Conservation (phyloP, 2,329 filamentous ascomycete species). For the Aphanoascus verrucosus region DNA sequence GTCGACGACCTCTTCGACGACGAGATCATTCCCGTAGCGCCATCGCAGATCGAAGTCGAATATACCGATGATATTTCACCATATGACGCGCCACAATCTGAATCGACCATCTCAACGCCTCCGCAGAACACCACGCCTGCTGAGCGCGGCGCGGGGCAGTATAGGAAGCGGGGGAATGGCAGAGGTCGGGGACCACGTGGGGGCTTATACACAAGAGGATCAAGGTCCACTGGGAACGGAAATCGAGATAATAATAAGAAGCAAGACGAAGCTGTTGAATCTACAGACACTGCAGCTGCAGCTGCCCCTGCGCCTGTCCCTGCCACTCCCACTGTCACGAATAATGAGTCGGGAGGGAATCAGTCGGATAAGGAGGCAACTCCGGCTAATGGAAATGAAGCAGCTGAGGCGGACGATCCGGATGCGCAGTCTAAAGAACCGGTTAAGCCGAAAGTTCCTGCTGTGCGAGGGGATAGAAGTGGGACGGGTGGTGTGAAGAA, state of each 20-base stretch:
- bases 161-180: conserved; percentile 1
- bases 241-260: conserved; percentile 1
- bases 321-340: too few relatives aligned
- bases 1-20: conserved; percentile 43
- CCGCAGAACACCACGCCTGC: not conserved
- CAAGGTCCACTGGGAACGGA: not conserved
- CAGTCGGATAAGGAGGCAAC: conserved; percentile 2
- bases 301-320: too few relatives aligned
- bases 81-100: not conserved
- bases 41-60: conserved; percentile 21
- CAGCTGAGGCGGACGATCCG: not conserved
- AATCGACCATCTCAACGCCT: conserved; percentile 16
- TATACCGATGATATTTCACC: conserved; percentile 6
- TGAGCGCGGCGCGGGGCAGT: conserved; percentile 6
- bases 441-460: conserved; percentile 29
- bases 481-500: conserved; percentile 44
- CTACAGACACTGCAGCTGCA: too few relatives aligned
- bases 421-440: conserved; percentile 14
- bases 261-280: not conserved
- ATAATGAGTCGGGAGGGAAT: not conserved
- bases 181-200: conserved; percentile 8
- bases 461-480: conserved; percentile 46
- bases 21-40: conserved; percentile 37
- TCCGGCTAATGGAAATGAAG: not conserved
- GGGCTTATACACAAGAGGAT: not conserved